Base-by-base conservation (phyloP, 257 asterid genomes). In the Lavandula angustifolia region DNA sequence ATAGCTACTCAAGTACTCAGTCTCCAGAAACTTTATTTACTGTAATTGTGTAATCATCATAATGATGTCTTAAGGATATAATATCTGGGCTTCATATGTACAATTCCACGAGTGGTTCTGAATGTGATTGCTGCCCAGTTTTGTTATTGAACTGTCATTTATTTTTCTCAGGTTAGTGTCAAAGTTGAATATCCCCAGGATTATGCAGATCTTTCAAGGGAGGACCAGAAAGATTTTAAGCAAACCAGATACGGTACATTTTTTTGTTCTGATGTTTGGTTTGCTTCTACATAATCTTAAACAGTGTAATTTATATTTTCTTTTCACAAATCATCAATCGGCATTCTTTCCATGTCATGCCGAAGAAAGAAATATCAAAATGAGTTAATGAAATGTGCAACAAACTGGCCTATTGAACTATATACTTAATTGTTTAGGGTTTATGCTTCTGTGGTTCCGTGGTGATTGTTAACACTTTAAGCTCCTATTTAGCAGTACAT, bases 151-250 rank as follows among this genome's bases (percentile, higher is more conserved):
- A 37, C 60, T 46, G 33, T 60, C 27, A 35, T 49, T 31, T 67
- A 7, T 51, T 64, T 60, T 56, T 60, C 32, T 32, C 95, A 90
- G 97, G 96, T 90, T 66, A 84, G 85, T 58, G 83, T 73, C 82
- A 87, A 86, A 81, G 95, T 94, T 70, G 87, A 80, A 67, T 90
- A 94, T 80, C 97, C 97, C 73, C 87, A 75, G 77, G 96, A 89
- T 76, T 92, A 82, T 73, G 70, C 87, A 10, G 88, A 89, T 59
- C 91, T 94, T 68, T 85, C 96, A 18, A 81, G 81, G 71, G 97
- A 89, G 87, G 99, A 94, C 79, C 97, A 87, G 79, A 90, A 79
- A 74, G 99, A 94, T 75, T 94, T 94, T 71, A 90, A 87, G 86
- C 96, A 87, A 79, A 87, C 85, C 60, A 85, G 99, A 94, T 84